Evolutionary conservation across 2,329 filamentous ascomycete species (phyloP).

Genomic region (Aspergillus eucalypticola): DNA sequence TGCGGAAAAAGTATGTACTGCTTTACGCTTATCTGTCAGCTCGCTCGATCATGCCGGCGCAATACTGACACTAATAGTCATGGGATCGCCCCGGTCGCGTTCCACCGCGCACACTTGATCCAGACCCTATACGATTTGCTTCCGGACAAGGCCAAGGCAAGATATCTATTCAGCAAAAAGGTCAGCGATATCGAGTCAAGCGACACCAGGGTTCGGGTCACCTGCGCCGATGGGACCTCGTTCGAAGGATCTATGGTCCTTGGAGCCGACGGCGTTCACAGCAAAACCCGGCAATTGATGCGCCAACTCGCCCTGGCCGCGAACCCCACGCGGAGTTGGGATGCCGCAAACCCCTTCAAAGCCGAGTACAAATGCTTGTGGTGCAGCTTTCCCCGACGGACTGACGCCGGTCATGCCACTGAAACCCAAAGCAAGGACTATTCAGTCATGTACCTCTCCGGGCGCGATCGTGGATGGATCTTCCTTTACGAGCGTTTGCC

Average conservation of each 20-base stretch:
- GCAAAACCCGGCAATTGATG: slow-evolving; percentile 8
- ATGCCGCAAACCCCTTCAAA: neutral
- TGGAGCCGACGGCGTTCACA: slow-evolving; percentile 18
- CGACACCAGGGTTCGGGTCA: neutral
- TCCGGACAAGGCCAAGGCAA: neutral
- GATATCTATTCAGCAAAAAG: neutral
- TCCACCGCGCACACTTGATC: slow-evolving; percentile 18
- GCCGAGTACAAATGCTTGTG: slow-evolving; percentile 4
- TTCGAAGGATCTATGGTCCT: slow-evolving; percentile 12
- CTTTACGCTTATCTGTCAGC: no score
- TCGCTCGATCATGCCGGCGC: no score
- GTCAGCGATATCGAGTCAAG: neutral
- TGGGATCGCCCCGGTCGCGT: slow-evolving; percentile 8
- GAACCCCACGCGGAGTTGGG: neutral
- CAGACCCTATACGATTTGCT: slow-evolving; percentile 15
- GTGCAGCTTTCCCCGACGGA: slow-evolving; percentile 7
- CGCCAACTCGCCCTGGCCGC: neutral
- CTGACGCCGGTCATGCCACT: neutral
- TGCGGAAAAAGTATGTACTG: slow-evolving; percentile 4
- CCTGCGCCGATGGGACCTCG: slow-evolving; percentile 4
- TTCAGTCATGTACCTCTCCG: slow-evolving; percentile 32
- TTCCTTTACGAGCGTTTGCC: slow-evolving; percentile 37
- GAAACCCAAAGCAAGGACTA: slow-evolving; percentile 12
- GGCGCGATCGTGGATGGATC: slow-evolving; percentile 32
- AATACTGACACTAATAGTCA: slow-evolving; percentile 2